Conservation (phyloP, 2,329 filamentous ascomycete species). For the Pseudogymnoascus sp. region DNA sequence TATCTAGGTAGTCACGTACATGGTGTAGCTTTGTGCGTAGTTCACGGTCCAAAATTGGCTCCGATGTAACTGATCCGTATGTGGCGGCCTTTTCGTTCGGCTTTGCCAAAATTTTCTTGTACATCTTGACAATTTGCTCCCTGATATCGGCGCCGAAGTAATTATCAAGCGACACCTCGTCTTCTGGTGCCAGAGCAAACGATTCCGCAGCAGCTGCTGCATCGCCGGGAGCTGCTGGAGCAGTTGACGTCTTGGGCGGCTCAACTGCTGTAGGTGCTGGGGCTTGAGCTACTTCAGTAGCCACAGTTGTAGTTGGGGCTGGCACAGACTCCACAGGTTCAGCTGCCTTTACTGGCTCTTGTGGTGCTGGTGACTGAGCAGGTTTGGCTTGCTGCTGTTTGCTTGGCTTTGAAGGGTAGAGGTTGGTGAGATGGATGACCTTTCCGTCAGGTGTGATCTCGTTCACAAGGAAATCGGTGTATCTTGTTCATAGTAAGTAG, state of each 20-base stretch:
- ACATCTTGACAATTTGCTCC: constrained; percentile 47
- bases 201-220: constrained; percentile 15
- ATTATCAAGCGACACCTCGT: constrained; percentile 37
- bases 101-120: constrained; percentile 46
- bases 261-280: neutral
- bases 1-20: constrained; percentile 27
- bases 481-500: constrained; percentile 37
- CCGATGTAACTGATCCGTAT: constrained; percentile 47
- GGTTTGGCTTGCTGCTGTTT: constrained; percentile 7
- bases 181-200: constrained; percentile 38
- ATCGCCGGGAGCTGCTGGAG: neutral
- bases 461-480: constrained; percentile 70
- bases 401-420: constrained; percentile 10
- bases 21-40: constrained; percentile 58
- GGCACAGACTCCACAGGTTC: neutral
- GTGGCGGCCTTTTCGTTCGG: constrained; percentile 51
- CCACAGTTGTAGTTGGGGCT: neutral
- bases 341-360: constrained; percentile 17
- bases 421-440: constrained; percentile 54
- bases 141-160: constrained; percentile 48
- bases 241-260: neutral
- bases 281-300: neutral
- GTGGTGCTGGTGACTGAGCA: constrained; percentile 20
- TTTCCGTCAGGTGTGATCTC: constrained; percentile 59
- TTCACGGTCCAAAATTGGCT: constrained; percentile 53